Base-by-base conservation (phyloP, 495 filamentous ascomycete species). In the Neurospora sp. region DNA sequence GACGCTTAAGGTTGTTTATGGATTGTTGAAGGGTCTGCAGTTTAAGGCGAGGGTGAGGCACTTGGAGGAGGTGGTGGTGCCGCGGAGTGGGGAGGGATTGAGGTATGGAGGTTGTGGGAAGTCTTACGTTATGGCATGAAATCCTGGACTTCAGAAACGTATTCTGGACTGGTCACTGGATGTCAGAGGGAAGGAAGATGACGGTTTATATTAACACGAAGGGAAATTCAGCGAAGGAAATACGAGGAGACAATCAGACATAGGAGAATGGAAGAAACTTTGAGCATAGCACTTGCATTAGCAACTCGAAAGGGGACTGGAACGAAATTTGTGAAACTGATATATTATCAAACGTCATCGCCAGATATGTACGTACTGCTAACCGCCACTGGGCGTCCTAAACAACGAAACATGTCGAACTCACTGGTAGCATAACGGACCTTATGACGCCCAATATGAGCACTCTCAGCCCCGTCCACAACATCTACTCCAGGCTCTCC, bases 1-100 rank as follows among this genome's bases (percentile, higher is more conserved):
- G 9, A 87, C 81, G 21, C 76, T 88, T 39, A 77, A 71, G 71
- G 78, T 84, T 71, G 69, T 86, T 13, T 88, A 86, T 75, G 73
- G 75, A 1, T 70, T 85, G 36, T 72, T 83, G 37, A 87, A 82
- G 76, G 82, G 77, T 5, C 54, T 86, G 21, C 85, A 87, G 75
- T 80, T 76, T 76, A 76, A 80, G 71, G 78, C 76, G 3, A 85
- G 80, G 76, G 80, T 82, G 71, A 69, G 70, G 38, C 81, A 79
- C 74, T 28, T 59, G n/a, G 81, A 81, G 2, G 40, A 81, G 3
- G 37, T 77, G 38, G 39, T 72, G 43, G 71, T 72, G 17, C 11
- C 31, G 1, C 39, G 2, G 31, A 70, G 31, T 36, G 70, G 36
- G 6, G 54, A 54, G 54, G 66, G 62, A 9, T 31, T 76, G 62